Evolutionary conservation across 441 rosid species (phyloP).

Genomic region (Erysimum pusillum): DNA sequence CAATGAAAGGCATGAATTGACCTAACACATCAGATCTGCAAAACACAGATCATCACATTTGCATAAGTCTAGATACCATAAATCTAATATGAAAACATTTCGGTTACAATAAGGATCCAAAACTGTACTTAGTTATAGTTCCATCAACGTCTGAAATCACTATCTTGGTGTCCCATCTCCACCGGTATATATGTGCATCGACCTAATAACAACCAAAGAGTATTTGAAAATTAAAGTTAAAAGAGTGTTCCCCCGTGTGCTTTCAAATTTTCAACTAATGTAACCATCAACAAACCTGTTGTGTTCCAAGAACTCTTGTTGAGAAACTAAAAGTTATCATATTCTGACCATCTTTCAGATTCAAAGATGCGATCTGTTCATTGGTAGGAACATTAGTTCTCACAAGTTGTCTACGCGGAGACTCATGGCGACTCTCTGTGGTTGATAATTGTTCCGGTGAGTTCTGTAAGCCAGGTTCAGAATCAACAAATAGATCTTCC

Average conservation of each 20-base stretch:
- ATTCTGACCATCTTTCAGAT: constrained; percentile 92
- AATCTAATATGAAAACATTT: constrained; percentile 15
- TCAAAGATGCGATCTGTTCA: constrained; percentile 87
- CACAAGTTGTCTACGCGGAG: constrained; percentile 71
- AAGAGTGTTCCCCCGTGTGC: not conserved
- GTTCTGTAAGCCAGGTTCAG: constrained; percentile 65
- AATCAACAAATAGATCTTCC: constrained; percentile 75
- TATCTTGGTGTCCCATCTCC: constrained; percentile 91
- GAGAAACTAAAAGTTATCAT: constrained; percentile 84
- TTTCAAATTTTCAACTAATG: constrained; percentile 29
- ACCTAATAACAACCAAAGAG: constrained; percentile 58
- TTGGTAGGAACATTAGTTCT: constrained; percentile 84
- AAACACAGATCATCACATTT: constrained; percentile 34
- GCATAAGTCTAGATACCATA: constrained; percentile 1
- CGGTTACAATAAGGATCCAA: constrained; percentile 12
- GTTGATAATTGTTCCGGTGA: constrained; percentile 46
- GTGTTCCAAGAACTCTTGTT: constrained; percentile 88
- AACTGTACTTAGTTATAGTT: constrained; percentile 84
- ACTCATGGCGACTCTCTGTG: constrained; percentile 50
- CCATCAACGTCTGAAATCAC: constrained; percentile 96
- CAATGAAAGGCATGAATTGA: constrained; percentile 97
- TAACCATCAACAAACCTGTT: constrained; percentile 64
- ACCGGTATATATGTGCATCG: constrained; percentile 86
- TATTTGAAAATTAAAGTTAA: constrained; percentile 35
- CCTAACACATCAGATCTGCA: constrained; percentile 94